Conservation (phyloP, 352 stramenopile genomes). For the Globisporangium megalacanthum region DNA sequence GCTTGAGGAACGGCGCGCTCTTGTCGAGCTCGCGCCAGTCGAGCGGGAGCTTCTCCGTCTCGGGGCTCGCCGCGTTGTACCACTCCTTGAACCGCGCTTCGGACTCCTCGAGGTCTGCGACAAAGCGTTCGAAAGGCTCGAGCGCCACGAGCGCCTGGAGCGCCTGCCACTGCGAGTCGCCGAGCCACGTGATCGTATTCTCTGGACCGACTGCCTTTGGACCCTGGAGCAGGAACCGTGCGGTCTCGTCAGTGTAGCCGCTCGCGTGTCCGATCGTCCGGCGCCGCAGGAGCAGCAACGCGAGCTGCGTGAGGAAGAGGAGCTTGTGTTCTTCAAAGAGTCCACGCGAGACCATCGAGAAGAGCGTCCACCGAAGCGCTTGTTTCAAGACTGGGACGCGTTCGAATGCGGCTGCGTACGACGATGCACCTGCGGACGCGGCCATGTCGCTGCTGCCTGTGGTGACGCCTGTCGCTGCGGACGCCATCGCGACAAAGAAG, state of each 20-base stretch:
- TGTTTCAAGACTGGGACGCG: constrained; percentile 63
- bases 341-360: constrained; percentile 84
- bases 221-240: constrained; percentile 76
- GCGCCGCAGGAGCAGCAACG: constrained; percentile 77
- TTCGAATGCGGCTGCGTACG: constrained; percentile 37
- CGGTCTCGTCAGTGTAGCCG: constrained; percentile 72
- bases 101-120: constrained; percentile 84
- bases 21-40: constrained; percentile 92
- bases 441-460: constrained; percentile 5
- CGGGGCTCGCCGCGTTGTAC: constrained; percentile 84
- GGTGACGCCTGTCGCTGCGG: not conserved
- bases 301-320: constrained; percentile 85
- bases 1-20: constrained; percentile 84
- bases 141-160: constrained; percentile 72
- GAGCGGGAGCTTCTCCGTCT: constrained; percentile 87
- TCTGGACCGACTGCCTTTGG: constrained; percentile 55
- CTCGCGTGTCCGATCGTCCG: constrained; percentile 46
- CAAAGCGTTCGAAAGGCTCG: constrained; percentile 83
- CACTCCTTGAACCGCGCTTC: constrained; percentile 89
- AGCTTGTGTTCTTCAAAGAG: constrained; percentile 92
- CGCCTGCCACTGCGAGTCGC: constrained; percentile 79
- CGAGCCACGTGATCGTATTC: constrained; percentile 83
- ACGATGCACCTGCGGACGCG: constrained; percentile 17
- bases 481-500: constrained; percentile 74
- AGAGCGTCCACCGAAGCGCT: constrained; percentile 83